Conservation (phyloP, 495 filamentous ascomycete genomes). For the Immersiella caudata region DNA sequence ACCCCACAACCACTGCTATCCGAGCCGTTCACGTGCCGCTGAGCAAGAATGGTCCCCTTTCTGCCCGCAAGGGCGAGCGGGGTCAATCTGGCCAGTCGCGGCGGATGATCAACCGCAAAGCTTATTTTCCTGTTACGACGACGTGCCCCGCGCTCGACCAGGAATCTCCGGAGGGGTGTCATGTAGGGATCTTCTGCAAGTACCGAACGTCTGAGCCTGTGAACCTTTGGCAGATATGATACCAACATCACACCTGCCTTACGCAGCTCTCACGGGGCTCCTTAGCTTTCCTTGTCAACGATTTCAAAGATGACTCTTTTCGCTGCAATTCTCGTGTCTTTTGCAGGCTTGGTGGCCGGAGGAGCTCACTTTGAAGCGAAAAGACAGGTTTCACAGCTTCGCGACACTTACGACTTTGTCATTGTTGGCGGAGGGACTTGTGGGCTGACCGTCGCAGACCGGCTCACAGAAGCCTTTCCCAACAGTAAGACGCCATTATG, state of each 20-base stretch:
- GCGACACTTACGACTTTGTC: slow-evolving; percentile 40
- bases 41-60: not conserved
- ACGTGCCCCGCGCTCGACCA: not conserved
- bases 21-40: not conserved
- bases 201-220: too few relatives aligned
- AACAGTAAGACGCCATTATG: slow-evolving; percentile 12
- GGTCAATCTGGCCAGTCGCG: not conserved
- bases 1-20: not conserved
- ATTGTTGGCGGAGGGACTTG: slow-evolving; percentile 45
- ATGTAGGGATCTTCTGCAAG: too few relatives aligned
- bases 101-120: not conserved
- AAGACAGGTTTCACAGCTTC: slow-evolving; percentile 27
- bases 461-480: slow-evolving; percentile 35
- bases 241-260: too few relatives aligned
- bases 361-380: slow-evolving; percentile 11
- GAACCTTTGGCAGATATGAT: too few relatives aligned
- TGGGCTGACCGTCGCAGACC: slow-evolving; percentile 44
- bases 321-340: not conserved
- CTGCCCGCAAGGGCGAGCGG: not conserved
- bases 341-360: not conserved
- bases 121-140: not conserved
- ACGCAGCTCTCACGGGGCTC: too few relatives aligned
- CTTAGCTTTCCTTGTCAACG: not conserved
- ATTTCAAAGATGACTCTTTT: not conserved
- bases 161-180: not conserved